Conservation (phyloP, 371 early-diverging fungal species). For the Thermomucor indicae-seudaticae region DNA sequence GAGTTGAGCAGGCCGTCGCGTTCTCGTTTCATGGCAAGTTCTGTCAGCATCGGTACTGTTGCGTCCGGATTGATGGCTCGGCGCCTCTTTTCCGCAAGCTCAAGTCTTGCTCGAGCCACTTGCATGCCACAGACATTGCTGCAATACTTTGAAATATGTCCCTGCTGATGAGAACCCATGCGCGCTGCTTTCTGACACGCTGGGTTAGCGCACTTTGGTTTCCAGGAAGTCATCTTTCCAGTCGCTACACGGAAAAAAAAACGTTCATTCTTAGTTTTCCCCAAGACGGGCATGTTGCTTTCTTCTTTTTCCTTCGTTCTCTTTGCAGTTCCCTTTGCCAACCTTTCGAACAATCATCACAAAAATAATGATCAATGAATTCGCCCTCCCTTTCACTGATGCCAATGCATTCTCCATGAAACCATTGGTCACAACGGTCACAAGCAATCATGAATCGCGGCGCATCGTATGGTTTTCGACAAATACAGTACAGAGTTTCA, state of each 20-base stretch:
- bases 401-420: constrained; percentile 62
- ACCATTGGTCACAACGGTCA: constrained; percentile 64
- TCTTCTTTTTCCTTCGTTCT: too few relatives aligned
- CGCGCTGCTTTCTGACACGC: constrained; percentile 31
- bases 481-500: constrained; percentile 48
- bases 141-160: constrained; percentile 38
- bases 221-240: constrained; percentile 45
- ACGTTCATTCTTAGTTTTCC: background rate
- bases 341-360: constrained; percentile 47
- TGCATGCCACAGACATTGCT: constrained; percentile 36
- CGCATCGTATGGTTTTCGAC: constrained; percentile 49
- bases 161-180: constrained; percentile 21
- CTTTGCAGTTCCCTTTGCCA: too few relatives aligned
- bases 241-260: constrained; percentile 20
- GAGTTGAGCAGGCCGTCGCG: too few relatives aligned
- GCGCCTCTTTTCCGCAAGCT: constrained; percentile 30
- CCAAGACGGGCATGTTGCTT: constrained; percentile 1
- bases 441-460: constrained; percentile 63
- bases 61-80: constrained; percentile 4
- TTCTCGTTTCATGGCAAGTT: too few relatives aligned
- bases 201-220: constrained; percentile 45
- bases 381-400: constrained; percentile 55
- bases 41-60: constrained; percentile 6
- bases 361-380: constrained; percentile 56
- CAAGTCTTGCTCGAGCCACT: constrained; percentile 34